These are phyloP conservation scores for Chrysopogon serrulatus DNA, from an alignment of 176 grass and related monocot genomes.

Conservation along the genomic window DNA sequence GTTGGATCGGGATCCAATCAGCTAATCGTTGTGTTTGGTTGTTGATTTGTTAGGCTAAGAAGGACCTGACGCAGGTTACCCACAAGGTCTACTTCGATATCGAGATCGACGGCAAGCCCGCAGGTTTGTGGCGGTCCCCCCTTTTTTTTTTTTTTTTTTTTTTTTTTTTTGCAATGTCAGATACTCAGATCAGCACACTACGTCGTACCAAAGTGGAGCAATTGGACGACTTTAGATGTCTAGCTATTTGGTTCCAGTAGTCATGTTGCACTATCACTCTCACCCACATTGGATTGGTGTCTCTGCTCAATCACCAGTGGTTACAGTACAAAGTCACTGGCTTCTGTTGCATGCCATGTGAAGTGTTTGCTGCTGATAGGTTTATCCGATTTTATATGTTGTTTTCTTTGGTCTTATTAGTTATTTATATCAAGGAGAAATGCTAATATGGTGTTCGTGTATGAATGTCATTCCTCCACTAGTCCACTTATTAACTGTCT, in stretches of 20 bases:
- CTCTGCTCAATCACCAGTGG: neutral
- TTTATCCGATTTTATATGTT: neutral
- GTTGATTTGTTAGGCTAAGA: slow-evolving; percentile 53
- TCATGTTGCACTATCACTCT: neutral
- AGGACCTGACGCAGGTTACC: slow-evolving; percentile 74
- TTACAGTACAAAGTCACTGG: neutral
- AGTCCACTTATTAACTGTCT: neutral
- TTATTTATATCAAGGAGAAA: slow-evolving; percentile 8
- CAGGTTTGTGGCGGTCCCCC: slow-evolving; percentile 48
- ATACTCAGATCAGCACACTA: neutral
- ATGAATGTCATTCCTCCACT: neutral
- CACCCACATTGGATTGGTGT: neutral
- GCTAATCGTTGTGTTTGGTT: neutral
- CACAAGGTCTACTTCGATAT: slow-evolving; percentile 95
- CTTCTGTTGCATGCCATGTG: neutral
- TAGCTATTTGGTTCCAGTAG: neutral
- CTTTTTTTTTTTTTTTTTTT: no score
- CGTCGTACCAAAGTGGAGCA: neutral
- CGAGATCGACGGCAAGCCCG: slow-evolving; percentile 81
- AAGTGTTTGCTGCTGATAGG: neutral
- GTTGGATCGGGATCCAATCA: neutral
- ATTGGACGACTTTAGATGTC: neutral
- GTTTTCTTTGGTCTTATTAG: neutral
- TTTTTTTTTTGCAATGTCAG: neutral
- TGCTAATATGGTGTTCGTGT: neutral